Evolutionary conservation across 257 asterid species (phyloP), one percentile per base, ranked within the genome.

Genomic region (Ocimum tenuiflorum): DNA sequence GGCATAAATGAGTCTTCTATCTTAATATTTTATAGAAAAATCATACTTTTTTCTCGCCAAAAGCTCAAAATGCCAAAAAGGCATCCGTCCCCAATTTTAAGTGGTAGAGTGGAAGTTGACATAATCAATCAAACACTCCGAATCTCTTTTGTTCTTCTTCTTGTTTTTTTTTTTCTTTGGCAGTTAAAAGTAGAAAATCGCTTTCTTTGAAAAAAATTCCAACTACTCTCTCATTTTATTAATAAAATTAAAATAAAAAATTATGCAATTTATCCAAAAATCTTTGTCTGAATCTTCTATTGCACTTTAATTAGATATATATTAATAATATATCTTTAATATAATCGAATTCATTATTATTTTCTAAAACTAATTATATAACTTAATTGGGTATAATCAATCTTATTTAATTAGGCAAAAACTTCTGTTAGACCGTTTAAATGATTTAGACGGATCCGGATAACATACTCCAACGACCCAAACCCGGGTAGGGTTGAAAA

Each of bases 61-160:
- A 58, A 36, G 11, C 31, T 33, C 8, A 58, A 17, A 35, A 11
- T 10, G 20, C 17, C 35, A 20, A 38, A 38, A 29, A 11, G 39
- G 3, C 13, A 19, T 7, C 1, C 18, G 20, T 59, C 38, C 65
- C 35, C 8, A 12, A 7, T 19, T 60, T 60, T 60, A 39, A 39
- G 65, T 12, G 65, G 48, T 47, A 36, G 50, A 59, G 50, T 59
- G 65, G 65, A 60, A 39, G 38, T 20, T 60, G 65, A 39, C 65
- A 41, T 60, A 39, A 39, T 59, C 36, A 39, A 39, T 59, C 36
- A 9, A 27, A 57, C 39, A 57, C 63, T 17, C 63, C 3, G 36
- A 36, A 36, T 35, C 63, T 17, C 48, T 17, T 8, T 35, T 1
- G 3, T 24, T 24, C 4, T 24, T 24, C 4, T 1, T 24, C 4